Evolutionary conservation across 2,329 filamentous ascomycete genomes (phyloP), one percentile per base, ranked within the genome.

Genomic region (Fusarium poae): DNA sequence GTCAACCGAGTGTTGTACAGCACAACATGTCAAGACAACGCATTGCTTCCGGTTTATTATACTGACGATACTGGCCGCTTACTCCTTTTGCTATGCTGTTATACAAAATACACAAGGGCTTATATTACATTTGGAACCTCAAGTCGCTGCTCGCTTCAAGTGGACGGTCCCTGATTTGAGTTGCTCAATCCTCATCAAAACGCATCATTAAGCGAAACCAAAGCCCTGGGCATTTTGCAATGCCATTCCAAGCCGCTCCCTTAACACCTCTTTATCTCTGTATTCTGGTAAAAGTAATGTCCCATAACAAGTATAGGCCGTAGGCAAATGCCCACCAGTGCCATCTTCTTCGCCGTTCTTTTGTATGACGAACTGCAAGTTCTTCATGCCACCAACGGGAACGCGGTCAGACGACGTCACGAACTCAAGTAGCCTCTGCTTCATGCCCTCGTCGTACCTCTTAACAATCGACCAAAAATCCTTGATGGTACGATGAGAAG

Each of bases 341-440:
- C 81, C 83, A 9, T 84, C 81, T 68, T 87, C 91, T 56, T 89
- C 84, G 18, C 92, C 89, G 75, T 94, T 93, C 73, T 87, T 89
- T 79, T 95, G 91, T 43, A 99, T 86, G 16, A 92, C 88, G 78
- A 98, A 98, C 74, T 92, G 89, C 46, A 98, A 82, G 72, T 92
- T 93, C 67, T 88, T 86, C 75, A 94, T 89, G 4, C 96, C 96
- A 21, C 92, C 94, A 0, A 97, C 92, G 0, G 96, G 96, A 3
- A 98, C 88, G 3, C 96, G 87, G 75, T 97, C 94, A 72, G 91
- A 95, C 1, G 95, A 95, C 16, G 96, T 99, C 30, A 99, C 94
- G 75, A 99, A 99, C 77, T 97, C 94, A 32, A 99, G 84, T 34
- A 99, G 81, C 73, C 88, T 89, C 53, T 89, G 87, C 79, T 91